A percentile compares a stretch with the other conserved stretches of the same genome.
These are phyloP conservation scores for Hyphochytrium catenoides DNA, from an alignment of 352 stramenopile genomes.

Conservation along the genomic window DNA sequence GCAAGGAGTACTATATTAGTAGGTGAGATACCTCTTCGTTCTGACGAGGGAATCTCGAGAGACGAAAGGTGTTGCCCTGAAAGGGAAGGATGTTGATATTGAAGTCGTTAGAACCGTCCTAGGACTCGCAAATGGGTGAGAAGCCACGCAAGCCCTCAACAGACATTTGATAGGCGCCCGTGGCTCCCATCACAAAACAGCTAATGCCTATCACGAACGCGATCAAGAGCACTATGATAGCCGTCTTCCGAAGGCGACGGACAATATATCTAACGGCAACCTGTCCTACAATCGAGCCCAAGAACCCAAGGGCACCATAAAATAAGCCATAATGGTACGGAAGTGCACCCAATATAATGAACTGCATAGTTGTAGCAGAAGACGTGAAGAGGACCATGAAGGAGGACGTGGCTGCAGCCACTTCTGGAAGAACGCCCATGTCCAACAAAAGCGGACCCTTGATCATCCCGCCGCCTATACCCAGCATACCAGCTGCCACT, in stretches of 20 bases:
- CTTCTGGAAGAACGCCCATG: constrained; percentile 72
- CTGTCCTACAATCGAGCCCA: constrained; percentile 70
- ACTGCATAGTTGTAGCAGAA: constrained; percentile 75
- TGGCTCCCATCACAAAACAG: constrained; percentile 33
- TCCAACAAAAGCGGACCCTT: constrained; percentile 91
- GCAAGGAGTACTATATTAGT: too few species aligned
- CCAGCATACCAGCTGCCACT: constrained; percentile 79
- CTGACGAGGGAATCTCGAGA: too few species aligned
- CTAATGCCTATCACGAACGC: constrained; percentile 37
- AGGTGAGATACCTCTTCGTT: too few species aligned
- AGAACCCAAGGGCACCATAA: constrained; percentile 71
- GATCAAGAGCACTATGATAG: constrained; percentile 48
- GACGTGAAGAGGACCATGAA: constrained; percentile 71
- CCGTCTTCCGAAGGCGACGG: constrained; percentile 56
- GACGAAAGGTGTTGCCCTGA: too few species aligned
- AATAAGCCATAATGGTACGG: constrained; percentile 59
- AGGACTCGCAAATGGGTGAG: constrained; percentile 34
- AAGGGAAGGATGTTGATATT: too few species aligned
- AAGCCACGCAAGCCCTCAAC: constrained; percentile 37
- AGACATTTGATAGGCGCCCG: constrained; percentile 26
- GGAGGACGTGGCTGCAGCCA: constrained; percentile 72
- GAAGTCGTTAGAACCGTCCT: too few species aligned
- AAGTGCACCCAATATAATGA: constrained; percentile 49
- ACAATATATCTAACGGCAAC: constrained; percentile 71
- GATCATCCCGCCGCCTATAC: constrained; percentile 85